Conservation (phyloP, 108 stramenopile genomes). For the Cyclotella baltica region DNA sequence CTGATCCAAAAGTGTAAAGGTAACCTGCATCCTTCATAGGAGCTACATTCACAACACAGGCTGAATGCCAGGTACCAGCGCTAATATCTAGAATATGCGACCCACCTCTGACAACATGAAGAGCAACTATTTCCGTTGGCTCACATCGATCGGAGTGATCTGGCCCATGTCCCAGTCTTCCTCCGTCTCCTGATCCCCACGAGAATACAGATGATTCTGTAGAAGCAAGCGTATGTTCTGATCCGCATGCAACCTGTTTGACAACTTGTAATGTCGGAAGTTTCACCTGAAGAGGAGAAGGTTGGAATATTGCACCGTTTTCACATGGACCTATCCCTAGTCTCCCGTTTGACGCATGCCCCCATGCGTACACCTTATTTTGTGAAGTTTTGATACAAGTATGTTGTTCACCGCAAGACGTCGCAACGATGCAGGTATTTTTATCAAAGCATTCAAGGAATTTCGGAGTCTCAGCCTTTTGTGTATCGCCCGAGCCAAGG, state of each 20-base stretch:
- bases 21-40: conserved; percentile 63
- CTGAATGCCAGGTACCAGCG: conserved; percentile 76
- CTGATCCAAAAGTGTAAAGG: conserved; percentile 73
- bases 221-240: conserved; percentile 63
- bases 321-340: conserved; percentile 49
- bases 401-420: conserved; percentile 59
- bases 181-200: conserved; percentile 77
- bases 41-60: conserved; percentile 68
- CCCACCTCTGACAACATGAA: conserved; percentile 25
- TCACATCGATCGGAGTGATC: conserved; percentile 32
- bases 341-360: conserved; percentile 62
- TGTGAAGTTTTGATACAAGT: conserved; percentile 43
- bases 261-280: conserved; percentile 51
- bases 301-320: conserved; percentile 46
- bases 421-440: conserved; percentile 37
- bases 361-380: conserved; percentile 55
- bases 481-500: conserved; percentile 53
- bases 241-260: conserved; percentile 67
- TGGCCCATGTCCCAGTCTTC: conserved; percentile 71
- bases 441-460: conserved; percentile 42
- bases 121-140: conserved; percentile 49
- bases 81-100: conserved; percentile 39
- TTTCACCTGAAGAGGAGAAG: conserved; percentile 48
- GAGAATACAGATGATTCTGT: conserved; percentile 55
- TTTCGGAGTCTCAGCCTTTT: conserved; percentile 26